Conservation (phyloP, 768 basidiomycete genomes). For the Rhodosporidiobolus sp. region DNA sequence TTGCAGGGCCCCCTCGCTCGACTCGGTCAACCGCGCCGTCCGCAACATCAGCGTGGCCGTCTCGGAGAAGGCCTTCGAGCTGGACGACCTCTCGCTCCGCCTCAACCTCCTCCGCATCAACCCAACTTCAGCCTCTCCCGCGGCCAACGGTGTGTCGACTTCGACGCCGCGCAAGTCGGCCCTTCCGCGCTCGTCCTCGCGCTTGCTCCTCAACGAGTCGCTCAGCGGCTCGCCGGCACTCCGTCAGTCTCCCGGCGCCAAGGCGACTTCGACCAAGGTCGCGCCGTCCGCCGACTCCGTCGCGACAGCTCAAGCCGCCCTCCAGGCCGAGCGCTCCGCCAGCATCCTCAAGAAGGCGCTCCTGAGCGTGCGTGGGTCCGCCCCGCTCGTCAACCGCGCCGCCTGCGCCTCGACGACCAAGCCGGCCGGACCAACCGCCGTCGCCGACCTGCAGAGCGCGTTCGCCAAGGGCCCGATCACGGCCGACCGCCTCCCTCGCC, state of each 20-base stretch:
- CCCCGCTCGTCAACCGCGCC: constrained; percentile 62
- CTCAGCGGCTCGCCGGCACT: constrained; percentile 20
- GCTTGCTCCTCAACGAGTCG: constrained; percentile 27
- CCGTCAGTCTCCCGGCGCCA: constrained; percentile 47
- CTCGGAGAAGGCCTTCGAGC: constrained; percentile 44
- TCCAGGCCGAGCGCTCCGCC: constrained; percentile 74
- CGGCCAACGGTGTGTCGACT: not conserved
- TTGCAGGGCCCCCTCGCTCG: constrained; percentile 72
- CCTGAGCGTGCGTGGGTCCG: constrained; percentile 56
- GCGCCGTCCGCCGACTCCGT: not conserved
- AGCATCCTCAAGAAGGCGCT: constrained; percentile 67
- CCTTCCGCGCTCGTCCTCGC: constrained; percentile 3
- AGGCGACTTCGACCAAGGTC: constrained; percentile 5
- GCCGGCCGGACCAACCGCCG: not conserved
- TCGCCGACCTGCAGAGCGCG: constrained; percentile 14
- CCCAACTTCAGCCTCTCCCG: too few relatives aligned
- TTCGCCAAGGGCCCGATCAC: constrained; percentile 27
- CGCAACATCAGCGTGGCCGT: constrained; percentile 67
- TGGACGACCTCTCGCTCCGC: constrained; percentile 48
- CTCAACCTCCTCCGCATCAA: constrained; percentile 41
- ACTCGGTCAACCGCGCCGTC: constrained; percentile 77
- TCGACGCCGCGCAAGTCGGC: constrained; percentile 7
- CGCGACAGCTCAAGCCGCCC: constrained; percentile 65
- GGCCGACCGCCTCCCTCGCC: constrained; percentile 30
- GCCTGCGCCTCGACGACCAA: not conserved